Percentiles rank a stretch among this genome's conserved stretches.
Conservation (phyloP, 169 alveolate genomes). For the Cryptosporidium ryanae region DNA sequence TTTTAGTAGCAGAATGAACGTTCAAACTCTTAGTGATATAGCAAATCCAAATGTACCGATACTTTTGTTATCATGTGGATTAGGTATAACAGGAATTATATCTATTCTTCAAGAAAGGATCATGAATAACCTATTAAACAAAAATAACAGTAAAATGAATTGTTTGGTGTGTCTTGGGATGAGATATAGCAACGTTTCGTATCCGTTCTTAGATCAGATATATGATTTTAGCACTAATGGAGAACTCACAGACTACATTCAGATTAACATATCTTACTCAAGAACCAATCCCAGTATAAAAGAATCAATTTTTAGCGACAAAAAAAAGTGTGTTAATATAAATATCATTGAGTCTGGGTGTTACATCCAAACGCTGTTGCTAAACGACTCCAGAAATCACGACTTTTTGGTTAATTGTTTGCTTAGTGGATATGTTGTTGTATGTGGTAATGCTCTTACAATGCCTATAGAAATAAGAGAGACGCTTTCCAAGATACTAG, state of each 20-base stretch:
- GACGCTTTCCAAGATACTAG: conserved; percentile 36
- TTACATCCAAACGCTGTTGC: conserved; percentile 48
- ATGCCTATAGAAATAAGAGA: conserved; percentile 72
- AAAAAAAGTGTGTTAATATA: conserved; percentile 7
- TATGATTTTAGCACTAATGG: conserved; percentile 6
- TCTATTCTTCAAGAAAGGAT: conserved; percentile 66
- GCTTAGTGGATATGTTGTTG: conserved; percentile 31
- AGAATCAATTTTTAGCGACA: conserved; percentile 32
- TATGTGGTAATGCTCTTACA: conserved; percentile 70
- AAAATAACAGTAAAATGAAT: background rate
- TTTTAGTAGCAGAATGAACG: conserved; percentile 23
- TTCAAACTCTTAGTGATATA: background rate
- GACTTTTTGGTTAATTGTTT: conserved; percentile 21
- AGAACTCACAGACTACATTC: background rate
- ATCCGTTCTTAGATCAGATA: conserved; percentile 51
- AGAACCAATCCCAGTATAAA: conserved; percentile 31
- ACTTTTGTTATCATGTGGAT: conserved; percentile 46
- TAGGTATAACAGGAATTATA: conserved; percentile 68
- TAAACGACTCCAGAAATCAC: background rate
- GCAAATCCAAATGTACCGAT: conserved; percentile 46
- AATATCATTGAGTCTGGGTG: conserved; percentile 22
- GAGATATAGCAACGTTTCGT: conserved; percentile 47
- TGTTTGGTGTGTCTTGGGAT: conserved; percentile 42
- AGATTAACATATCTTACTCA: conserved; percentile 54
- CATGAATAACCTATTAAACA: background rate